A percentile compares a stretch with the other conserved stretches of the same genome.
These are phyloP conservation scores for Pontederia paniculata DNA, from an alignment of 176 grass and related monocot genomes.

Conservation along the genomic window DNA sequence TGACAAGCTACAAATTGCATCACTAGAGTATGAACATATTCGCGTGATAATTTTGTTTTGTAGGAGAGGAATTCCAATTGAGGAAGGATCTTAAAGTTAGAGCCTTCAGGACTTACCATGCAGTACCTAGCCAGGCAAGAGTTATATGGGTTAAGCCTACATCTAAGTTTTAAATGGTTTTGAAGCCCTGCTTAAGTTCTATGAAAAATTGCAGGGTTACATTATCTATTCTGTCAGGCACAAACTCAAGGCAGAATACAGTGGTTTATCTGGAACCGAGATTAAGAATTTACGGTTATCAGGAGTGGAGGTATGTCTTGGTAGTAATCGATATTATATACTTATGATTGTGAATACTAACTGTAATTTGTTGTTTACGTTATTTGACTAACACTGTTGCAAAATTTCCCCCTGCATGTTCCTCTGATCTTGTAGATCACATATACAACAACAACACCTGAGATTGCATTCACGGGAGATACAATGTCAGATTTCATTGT, in stretches of 20 bases:
- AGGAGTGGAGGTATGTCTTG: conserved; percentile 74
- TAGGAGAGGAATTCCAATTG: conserved; percentile 64
- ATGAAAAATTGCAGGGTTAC: conserved; percentile 52
- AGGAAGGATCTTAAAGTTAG: conserved; percentile 85
- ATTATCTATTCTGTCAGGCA: conserved; percentile 70
- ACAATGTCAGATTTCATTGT: conserved; percentile 88
- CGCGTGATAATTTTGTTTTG: conserved; percentile 16
- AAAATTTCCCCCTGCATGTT: neutral
- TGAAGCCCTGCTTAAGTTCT: neutral
- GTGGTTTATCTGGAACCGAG: conserved; percentile 54
- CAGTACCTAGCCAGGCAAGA: conserved; percentile 75
- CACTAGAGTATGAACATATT: neutral
- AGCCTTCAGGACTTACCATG: conserved; percentile 87
- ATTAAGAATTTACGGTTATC: conserved; percentile 73
- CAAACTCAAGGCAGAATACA: conserved; percentile 75
- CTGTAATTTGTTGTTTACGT: neutral
- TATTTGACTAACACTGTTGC: neutral
- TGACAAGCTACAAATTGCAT: neutral
- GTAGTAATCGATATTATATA: neutral
- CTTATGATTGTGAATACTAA: conserved; percentile 1
- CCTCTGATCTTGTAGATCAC: conserved; percentile 40
- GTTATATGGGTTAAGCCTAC: neutral
- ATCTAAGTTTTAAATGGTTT: conserved; percentile 1
- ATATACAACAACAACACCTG: conserved; percentile 51
- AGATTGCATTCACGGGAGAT: conserved; percentile 91